phyloP scores from a whole-genome alignment of 305 asterid species.

The Rubia occidens region DNA sequence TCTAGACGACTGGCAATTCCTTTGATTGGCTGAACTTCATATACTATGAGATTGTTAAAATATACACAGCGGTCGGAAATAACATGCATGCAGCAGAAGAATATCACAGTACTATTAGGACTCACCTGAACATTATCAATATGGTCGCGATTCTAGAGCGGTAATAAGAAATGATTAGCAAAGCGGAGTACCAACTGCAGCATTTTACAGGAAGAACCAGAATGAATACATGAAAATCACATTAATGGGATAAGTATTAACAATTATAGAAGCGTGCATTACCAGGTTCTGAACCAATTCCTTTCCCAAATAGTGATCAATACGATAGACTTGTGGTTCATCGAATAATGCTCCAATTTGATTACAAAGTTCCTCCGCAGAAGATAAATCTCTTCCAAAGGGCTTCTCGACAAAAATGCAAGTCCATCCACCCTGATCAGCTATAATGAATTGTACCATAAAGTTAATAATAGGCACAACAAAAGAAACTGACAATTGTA shows the following conservation, averaged over 20 bases:
- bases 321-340: constrained; percentile 84
- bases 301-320: constrained; percentile 95
- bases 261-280: constrained; percentile 19
- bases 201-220: constrained; percentile 10
- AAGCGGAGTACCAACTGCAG: constrained; percentile 82
- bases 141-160: constrained; percentile 85
- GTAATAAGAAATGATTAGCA: constrained; percentile 77
- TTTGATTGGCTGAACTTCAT: not conserved
- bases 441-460: constrained; percentile 30
- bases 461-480: not conserved
- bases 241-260: constrained; percentile 4
- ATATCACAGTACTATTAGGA: not conserved
- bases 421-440: constrained; percentile 95
- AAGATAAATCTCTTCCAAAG: constrained; percentile 88
- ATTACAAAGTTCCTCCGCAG: constrained; percentile 86
- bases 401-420: constrained; percentile 97
- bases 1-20: not conserved
- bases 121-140: constrained; percentile 71
- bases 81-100: not conserved
- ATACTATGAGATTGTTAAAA: not conserved
- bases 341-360: constrained; percentile 89
- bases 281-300: constrained; percentile 98
- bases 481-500: not conserved
- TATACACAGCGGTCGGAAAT: not conserved
- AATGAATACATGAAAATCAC: constrained; percentile 6